A percentile compares a stretch with the other conserved stretches of the same genome.
Conservation (phyloP, 768 basidiomycete genomes). For the Russula foetens region DNA sequence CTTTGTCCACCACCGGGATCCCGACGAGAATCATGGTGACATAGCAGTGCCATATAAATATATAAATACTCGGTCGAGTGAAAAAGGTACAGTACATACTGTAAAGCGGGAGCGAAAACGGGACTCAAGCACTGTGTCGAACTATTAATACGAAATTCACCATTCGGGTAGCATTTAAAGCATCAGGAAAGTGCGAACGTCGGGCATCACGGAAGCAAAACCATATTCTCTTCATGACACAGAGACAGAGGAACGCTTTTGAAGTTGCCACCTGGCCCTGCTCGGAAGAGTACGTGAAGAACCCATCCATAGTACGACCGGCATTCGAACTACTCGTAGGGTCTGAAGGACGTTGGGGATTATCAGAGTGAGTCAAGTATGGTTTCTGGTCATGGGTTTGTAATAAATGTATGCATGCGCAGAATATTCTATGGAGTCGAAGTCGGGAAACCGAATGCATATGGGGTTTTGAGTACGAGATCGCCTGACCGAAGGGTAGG, state of each 20-base stretch:
- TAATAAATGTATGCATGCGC: too few relatives aligned
- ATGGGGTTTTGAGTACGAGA: not conserved
- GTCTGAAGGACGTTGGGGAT: not conserved
- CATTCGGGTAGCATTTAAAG: not conserved
- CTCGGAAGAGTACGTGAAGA: constrained; percentile 5
- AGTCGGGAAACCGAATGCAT: constrained; percentile 1
- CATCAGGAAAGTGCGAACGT: not conserved
- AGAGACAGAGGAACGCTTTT: not conserved
- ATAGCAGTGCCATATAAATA: too few relatives aligned
- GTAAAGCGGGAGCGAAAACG: too few relatives aligned
- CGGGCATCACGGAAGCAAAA: not conserved
- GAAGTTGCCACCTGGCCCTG: constrained; percentile 4
- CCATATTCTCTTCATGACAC: not conserved
- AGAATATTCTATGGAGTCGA: constrained; percentile 3
- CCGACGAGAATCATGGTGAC: too few relatives aligned
- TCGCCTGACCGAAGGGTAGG: not conserved
- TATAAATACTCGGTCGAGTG: too few relatives aligned
- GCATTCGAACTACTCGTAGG: not conserved
- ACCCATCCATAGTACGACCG: not conserved
- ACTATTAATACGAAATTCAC: too few relatives aligned
- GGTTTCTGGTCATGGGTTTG: not conserved
- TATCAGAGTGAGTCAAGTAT: not conserved
- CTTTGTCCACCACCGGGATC: too few relatives aligned
- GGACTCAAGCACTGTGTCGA: too few relatives aligned
- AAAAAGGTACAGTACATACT: too few relatives aligned